Evolutionary conservation across 2,329 filamentous ascomycete species (phyloP), one percentile per base, ranked within the genome.

Genomic region (Huntiella savannae): DNA sequence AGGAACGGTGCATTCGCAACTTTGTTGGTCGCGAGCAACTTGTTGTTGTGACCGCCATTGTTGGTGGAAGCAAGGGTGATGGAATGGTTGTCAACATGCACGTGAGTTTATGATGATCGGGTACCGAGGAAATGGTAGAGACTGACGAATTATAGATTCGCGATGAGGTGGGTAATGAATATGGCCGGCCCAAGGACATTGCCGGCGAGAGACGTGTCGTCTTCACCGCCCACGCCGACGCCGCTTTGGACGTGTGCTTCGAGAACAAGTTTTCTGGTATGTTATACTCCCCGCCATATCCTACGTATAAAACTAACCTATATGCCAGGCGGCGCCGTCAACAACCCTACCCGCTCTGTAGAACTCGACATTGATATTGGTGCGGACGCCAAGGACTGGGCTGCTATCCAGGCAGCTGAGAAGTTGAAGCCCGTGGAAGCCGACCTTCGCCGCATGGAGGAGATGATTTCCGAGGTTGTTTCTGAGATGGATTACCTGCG

Each of bases 391-490:
- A 93, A 93, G 64, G 91, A 98, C 67, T 98, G 91, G 91, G 86
- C 80, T 53, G 85, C 85, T 55, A 92, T 96, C 60, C 86, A 95
- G 66, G 85, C 85, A 49, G 82, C 79, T 52, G 91, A 98, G 75
- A 96, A 96, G 72, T 78, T 98, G 56, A 93, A 94, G 74, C 91
- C 91, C 41, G 77, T 95, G 56, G 91, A 98, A 68, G 86, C 84
- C 13, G 91, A 96, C 62, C 75, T 98, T 58, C 79, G 87, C 57
- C 78, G 86, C 55, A 82, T 96, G 58, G 86, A 94, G 62, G 91
- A 95, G 66, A 73, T 88, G 59, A 82, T 93, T 35, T 71, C 70
- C 53, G 88, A 96, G 67, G 77, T 96, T 53, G 88, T 95, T 42
- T 64, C 64, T 52, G 88, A 96, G 71, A 93, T 98, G 88, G 88